Evolutionary conservation across 257 asterid genomes (phyloP), one percentile per base, ranked within the genome.

Genomic region (Coffea canephora): DNA sequence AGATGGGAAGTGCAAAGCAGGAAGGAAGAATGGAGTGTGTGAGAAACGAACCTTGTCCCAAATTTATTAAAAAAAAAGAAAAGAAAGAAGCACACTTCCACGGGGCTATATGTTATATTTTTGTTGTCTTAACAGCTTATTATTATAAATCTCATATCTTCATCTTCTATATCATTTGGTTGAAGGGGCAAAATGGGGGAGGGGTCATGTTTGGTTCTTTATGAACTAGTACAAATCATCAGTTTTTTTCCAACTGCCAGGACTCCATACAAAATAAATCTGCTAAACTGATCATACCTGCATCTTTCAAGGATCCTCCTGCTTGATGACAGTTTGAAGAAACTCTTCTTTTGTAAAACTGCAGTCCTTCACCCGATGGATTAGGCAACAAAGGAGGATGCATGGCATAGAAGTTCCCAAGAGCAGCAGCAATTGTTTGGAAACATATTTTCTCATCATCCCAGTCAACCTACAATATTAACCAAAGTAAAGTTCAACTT

Each of bases 321-420:
- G 74, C 87, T 79, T 79, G 81, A 61, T 80, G 80, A 84, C 82
- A 73, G 83, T 78, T 83, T 52, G 91, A 80, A 81, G 86, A 77
- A 71, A 57, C 81, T 81, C 25, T 80, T 79, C 74, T 90, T 88
- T 85, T 91, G 88, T 93, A 95, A 82, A 92, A 91, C 82, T 91
- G 86, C 88, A 92, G 73, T 81, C 93, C 92, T 71, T 89, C 90
- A 27, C 95, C 95, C n/a, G 94, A 89, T 57, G 98, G 99, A 79
- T 92, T 93, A 67, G 98, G 99, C 86, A 95, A 81, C 84, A 95
- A n/a, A 16, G 99, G 99, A 66, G 97, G 96, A 88, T 93, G 94
- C 79, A 95, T 85, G 72, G 97, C 98, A 74, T 95, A 93, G 82
- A 93, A 95, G 82, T 87, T 90, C 71, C 95, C 99, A 77, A 95